Evolutionary conservation across 2,329 filamentous ascomycete genomes (phyloP), one percentile per base, ranked within the genome.

Genomic region (Purpureocillium lavendulum): DNA sequence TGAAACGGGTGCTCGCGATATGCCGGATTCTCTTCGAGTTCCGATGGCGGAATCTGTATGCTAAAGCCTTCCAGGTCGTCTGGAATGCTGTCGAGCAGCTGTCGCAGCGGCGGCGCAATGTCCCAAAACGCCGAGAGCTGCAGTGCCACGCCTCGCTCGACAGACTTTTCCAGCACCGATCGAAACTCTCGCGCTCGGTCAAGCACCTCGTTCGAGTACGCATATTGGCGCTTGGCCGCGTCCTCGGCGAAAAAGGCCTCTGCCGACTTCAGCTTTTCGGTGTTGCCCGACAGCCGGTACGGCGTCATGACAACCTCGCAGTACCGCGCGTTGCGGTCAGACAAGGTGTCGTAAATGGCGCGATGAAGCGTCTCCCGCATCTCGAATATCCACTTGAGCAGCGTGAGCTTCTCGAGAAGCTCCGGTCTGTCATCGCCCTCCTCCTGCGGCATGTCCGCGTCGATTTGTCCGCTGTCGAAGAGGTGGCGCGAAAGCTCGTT

Each of bases 41-140:
- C 92, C 14, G 77, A 69, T 0, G 73, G 57, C 0, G 92, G 89
- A 34, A 97, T 88, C 50, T 84, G 76, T 35, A 95, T 75, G 16
- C 77, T 69, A 60, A 94, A 88, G 6, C 60, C 64, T 8, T 62
- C 58, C 10, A 79, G 61, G 33, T 71, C 62, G 2, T 63, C 57
- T 0, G 88, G 89, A 16, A 96, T 81, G 52, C 84, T 84, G 43
- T 94, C 85, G 10, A 94, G 73, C 35, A 97, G 69, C 13, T 80
- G 73, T 18, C 83, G 72, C 1, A 98, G 72, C 4, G 82, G 80
- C 3, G 92, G 92, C 2, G 89, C 90, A 52, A 97, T 94, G 56
- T 98, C 92, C 92, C 92, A 98, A 59, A 97, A 98, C 0, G 90
- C 89, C 9, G 84, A 89, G 3, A 96, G 74, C 62, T 97, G 92